Evolutionary conservation across 345 rosid species (phyloP).

Genomic region (Turnera subulata): DNA sequence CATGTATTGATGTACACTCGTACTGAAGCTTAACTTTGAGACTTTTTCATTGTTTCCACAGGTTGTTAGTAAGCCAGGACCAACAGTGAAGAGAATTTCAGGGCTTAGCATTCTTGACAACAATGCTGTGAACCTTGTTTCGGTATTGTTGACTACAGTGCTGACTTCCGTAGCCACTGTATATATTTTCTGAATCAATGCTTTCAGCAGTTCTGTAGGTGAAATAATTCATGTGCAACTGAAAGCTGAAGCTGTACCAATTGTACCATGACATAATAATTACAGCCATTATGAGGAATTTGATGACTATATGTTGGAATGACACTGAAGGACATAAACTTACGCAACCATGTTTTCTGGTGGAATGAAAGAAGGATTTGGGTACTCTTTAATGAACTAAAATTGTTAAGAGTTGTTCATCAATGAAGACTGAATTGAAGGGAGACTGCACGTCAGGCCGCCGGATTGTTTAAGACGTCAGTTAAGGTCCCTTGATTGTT

Average conservation of each 20-base stretch:
- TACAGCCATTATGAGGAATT: neutral
- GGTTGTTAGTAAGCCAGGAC: conserved; percentile 93
- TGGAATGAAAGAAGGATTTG: too few relatives aligned
- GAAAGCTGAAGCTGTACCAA: neutral
- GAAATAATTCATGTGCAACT: neutral
- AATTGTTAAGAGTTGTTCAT: too few relatives aligned
- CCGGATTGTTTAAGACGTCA: too few relatives aligned
- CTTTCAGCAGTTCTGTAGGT: neutral
- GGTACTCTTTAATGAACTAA: too few relatives aligned
- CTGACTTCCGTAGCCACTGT: conserved; percentile 55
- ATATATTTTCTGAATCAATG: conserved; percentile 56
- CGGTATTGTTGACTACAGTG: conserved; percentile 54
- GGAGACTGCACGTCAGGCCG: too few relatives aligned
- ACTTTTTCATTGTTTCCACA: conserved; percentile 21
- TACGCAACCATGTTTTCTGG: too few relatives aligned
- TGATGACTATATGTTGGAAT: too few relatives aligned
- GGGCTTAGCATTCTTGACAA: conserved; percentile 84
- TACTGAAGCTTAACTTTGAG: neutral
- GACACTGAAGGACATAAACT: too few relatives aligned
- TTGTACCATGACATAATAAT: neutral
- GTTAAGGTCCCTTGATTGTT: too few relatives aligned
- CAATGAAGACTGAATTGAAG: too few relatives aligned
- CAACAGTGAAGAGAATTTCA: conserved; percentile 83
- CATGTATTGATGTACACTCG: neutral
- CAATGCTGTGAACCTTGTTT: conserved; percentile 83